Conservation (phyloP, 208 protist species). For the Leishmania tarentolae region DNA sequence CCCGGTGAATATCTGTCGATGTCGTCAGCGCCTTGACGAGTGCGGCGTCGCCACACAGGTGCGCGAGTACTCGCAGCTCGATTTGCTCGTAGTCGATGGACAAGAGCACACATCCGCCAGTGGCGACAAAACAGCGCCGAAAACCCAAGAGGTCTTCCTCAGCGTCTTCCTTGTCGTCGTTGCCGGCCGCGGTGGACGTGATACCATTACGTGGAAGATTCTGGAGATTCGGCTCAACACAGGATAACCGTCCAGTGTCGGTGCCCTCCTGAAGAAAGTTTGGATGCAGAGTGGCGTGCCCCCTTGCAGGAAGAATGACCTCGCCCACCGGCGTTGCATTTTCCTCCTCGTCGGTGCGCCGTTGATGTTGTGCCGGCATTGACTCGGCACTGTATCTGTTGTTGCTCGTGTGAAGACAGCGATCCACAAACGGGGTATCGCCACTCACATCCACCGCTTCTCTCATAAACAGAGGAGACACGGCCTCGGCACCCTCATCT, state of each 20-base stretch:
- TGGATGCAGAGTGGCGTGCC: conserved; percentile 54
- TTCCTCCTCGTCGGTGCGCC: conserved; percentile 16
- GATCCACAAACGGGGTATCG: conserved; percentile 28
- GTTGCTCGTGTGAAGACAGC: conserved; percentile 8
- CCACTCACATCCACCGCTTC: conserved; percentile 20
- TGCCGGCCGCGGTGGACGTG: not conserved
- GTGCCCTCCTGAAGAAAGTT: conserved; percentile 91
- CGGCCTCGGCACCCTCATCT: not conserved
- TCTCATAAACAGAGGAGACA: conserved; percentile 2
- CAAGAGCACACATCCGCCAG: conserved; percentile 55
- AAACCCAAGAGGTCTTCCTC: conserved; percentile 56
- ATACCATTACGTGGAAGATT: conserved; percentile 71
- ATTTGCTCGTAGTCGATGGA: conserved; percentile 93
- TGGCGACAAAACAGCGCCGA: conserved; percentile 80
- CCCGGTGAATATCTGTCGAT: conserved; percentile 76
- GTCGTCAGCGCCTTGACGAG: conserved; percentile 68
- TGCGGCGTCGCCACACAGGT: conserved; percentile 72
- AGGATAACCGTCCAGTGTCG: conserved; percentile 90
- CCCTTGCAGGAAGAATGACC: conserved; percentile 21
- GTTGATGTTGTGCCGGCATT: not conserved
- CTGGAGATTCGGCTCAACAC: conserved; percentile 90
- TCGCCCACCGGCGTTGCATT: conserved; percentile 13
- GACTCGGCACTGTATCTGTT: conserved; percentile 3
- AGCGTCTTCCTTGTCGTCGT: conserved; percentile 10
- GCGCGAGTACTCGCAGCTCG: conserved; percentile 90